Percentiles rank a stretch among this genome's conserved stretches.
These are phyloP conservation scores for Macrophomina tecta DNA, from an alignment of 2,329 filamentous ascomycete species.

Conservation along the genomic window DNA sequence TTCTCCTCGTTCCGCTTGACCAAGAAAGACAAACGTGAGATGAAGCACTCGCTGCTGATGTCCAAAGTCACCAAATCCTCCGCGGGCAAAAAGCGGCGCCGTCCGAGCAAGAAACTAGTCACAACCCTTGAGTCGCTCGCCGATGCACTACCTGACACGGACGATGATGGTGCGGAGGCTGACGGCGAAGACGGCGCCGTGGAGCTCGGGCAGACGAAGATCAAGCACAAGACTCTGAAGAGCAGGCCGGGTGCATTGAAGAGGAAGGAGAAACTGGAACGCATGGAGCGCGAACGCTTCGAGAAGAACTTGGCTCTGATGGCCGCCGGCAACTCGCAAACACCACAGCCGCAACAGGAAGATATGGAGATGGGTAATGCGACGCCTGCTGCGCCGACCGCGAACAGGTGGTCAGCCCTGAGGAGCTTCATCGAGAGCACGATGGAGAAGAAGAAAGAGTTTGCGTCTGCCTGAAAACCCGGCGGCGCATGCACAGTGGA, in stretches of 20 bases:
- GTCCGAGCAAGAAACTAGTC: slow-evolving; percentile 78
- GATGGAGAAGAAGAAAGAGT: slow-evolving; percentile 87
- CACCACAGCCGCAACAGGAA: slow-evolving; percentile 28
- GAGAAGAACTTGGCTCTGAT: slow-evolving; percentile 81
- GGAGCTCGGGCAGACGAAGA: slow-evolving; percentile 61
- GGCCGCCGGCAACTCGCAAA: slow-evolving; percentile 49
- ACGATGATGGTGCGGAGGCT: slow-evolving; percentile 46
- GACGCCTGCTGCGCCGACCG: slow-evolving; percentile 32
- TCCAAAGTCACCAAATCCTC: slow-evolving; percentile 72
- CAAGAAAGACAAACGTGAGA: slow-evolving; percentile 83
- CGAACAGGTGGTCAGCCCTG: slow-evolving; percentile 75
- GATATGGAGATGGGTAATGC: slow-evolving; percentile 3
- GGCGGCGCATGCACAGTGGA: no score
- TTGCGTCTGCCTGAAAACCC: slow-evolving; percentile 46
- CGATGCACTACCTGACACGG: slow-evolving; percentile 76
- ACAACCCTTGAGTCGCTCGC: slow-evolving; percentile 77
- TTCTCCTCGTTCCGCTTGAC: slow-evolving; percentile 66
- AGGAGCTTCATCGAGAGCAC: slow-evolving; percentile 83
- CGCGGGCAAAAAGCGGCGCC: slow-evolving; percentile 64
- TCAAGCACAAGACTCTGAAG: slow-evolving; percentile 76
- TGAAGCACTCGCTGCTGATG: slow-evolving; percentile 82
- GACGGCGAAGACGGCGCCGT: slow-evolving; percentile 37
- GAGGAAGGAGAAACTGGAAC: slow-evolving; percentile 80
- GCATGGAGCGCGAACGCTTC: slow-evolving; percentile 82
- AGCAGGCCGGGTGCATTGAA: slow-evolving; percentile 80